Evolutionary conservation across 345 rosid species (phyloP), one percentile per base, ranked within the genome.

Genomic region (Hibiscus syriacus): DNA sequence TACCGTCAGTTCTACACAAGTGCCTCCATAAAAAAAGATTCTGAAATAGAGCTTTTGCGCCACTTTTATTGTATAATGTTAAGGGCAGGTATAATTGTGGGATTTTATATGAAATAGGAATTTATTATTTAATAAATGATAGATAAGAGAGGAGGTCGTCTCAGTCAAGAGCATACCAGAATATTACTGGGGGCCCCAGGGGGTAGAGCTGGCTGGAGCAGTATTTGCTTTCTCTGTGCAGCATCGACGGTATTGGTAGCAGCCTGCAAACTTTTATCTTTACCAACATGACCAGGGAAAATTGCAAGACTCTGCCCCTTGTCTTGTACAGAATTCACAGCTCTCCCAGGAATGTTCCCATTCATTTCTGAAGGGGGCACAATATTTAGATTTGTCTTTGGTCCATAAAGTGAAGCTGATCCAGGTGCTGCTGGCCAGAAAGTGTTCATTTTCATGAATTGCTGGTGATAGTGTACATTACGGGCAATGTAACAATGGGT

Each of bases 401-500:
- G 78, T 70, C 98, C 98, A 68, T 83, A 87, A 1, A 82, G 77
- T 58, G 97, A 84, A 58, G 88, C 85, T 41, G 99, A 84, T 25
- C 88, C 86, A 1, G 94, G 84, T 9, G 90, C 86, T 0, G 98
- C 85, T 1, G 97, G 82, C 99, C 99, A 92, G 84, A 84, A 95
- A 23, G 89, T 84, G 81, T 87, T 91, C 78, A 95, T 86, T 79
- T 87, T 88, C 2, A 85, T 68, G 36, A 88, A 79, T 73, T 92
- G 99, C 80, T 89, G 98, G 71, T 86, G 85, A 61, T 72, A 81
- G 36, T 69, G 84, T 62, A 95, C 85, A 66, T 79, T 95, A 59
- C 92, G 79, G 22, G 99, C 98, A 64, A 95, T 88, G 70, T 92
- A 92, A 78, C 84, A 92, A 73, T 95, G 99, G 34, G 97, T 95